Conservation (phyloP, 805 yeast genomes). For the Metahyphopichia silvanorum region DNA sequence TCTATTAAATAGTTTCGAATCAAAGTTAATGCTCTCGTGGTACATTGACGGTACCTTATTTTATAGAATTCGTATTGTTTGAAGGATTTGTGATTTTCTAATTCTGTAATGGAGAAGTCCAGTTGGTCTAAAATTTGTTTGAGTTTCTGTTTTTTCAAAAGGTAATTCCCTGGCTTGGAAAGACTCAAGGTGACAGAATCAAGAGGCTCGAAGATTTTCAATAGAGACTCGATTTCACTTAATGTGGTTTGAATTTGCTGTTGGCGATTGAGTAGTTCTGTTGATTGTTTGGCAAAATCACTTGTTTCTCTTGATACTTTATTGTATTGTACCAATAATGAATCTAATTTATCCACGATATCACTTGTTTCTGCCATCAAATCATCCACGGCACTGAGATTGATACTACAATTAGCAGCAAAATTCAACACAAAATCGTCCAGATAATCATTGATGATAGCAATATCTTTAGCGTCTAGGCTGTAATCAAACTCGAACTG, state of each 20-base stretch:
- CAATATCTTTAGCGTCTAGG: constrained; percentile 38
- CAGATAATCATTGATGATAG: constrained; percentile 33
- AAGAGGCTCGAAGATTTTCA: constrained; percentile 64
- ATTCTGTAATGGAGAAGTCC: constrained; percentile 64
- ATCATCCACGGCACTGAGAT: constrained; percentile 15
- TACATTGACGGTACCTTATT: constrained; percentile 75
- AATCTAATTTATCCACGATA: constrained; percentile 44
- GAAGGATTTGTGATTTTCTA: constrained; percentile 44
- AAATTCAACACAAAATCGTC: constrained; percentile 33
- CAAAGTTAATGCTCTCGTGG: constrained; percentile 75
- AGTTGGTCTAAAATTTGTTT: constrained; percentile 46
- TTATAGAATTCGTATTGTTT: constrained; percentile 68
- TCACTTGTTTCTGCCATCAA: constrained; percentile 46
- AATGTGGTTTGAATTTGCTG: constrained; percentile 39
- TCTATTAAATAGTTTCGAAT: constrained; percentile 61
- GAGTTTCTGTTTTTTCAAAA: constrained; percentile 61
- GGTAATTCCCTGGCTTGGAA: constrained; percentile 62
- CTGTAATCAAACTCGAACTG: constrained; percentile 42
- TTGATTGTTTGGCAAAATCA: constrained; percentile 60
- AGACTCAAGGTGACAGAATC: constrained; percentile 67
- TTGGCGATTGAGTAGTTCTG: constrained; percentile 46
- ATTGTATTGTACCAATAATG: constrained; percentile 50
- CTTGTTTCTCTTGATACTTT: constrained; percentile 59
- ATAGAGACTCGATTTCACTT: constrained; percentile 42
- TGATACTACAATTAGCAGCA: constrained; percentile 27